Evolutionary conservation across 805 yeast species (phyloP).

Genomic region (Candida orba): DNA sequence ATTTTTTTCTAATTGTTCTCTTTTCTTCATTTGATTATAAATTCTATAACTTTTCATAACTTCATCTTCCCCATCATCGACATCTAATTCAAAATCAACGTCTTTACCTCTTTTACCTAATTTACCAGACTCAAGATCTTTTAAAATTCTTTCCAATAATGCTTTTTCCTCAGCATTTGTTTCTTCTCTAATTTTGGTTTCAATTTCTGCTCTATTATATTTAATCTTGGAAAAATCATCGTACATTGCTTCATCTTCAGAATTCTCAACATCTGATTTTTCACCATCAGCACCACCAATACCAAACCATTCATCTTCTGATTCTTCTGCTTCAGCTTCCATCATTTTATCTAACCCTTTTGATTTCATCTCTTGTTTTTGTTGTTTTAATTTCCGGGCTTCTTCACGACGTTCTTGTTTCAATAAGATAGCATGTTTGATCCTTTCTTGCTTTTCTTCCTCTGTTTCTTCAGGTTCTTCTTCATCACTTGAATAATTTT

Average conservation of each 20-base stretch:
- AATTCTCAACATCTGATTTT: constrained; percentile 44
- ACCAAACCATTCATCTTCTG: constrained; percentile 86
- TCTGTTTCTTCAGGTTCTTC: constrained; percentile 16
- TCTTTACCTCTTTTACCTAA: constrained; percentile 51
- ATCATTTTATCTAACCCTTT: constrained; percentile 53
- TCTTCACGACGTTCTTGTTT: constrained; percentile 20
- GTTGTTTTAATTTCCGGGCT: constrained; percentile 20
- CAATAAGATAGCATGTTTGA: constrained; percentile 14
- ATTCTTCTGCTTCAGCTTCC: constrained; percentile 82
- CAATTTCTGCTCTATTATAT: constrained; percentile 50
- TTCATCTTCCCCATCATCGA: constrained; percentile 73
- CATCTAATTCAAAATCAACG: constrained; percentile 50
- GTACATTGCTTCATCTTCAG: constrained; percentile 73
- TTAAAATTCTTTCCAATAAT: constrained; percentile 57
- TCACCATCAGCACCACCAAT: constrained; percentile 67
- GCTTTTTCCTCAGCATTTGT: constrained; percentile 55
- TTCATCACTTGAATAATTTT: constrained; percentile 10
- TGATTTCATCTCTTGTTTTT: constrained; percentile 46
- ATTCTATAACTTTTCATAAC: constrained; percentile 28
- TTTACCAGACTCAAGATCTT: constrained; percentile 67
- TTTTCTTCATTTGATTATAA: constrained; percentile 23
- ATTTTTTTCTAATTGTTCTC: constrained; percentile 41
- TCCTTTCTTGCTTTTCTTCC: constrained; percentile 16
- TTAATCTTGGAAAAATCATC: constrained; percentile 59
- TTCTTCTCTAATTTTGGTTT: constrained; percentile 50